These are phyloP conservation scores for Podospora tetraspora DNA, from an alignment of 495 filamentous ascomycete species.

Conservation along the genomic window DNA sequence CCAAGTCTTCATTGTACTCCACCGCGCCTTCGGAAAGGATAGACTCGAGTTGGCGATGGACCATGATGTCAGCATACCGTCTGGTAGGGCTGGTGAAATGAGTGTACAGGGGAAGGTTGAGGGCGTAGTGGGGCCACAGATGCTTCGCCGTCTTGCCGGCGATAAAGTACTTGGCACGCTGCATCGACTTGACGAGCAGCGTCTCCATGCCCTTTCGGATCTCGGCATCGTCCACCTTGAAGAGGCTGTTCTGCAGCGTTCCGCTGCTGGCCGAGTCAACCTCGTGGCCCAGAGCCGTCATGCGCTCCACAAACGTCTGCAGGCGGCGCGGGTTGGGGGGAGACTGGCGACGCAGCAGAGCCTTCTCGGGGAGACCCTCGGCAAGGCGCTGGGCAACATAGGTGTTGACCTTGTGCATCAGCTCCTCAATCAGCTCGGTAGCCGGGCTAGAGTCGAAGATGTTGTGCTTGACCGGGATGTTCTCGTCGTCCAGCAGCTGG, in stretches of 20 bases:
- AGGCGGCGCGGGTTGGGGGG: slow-evolving; percentile 82
- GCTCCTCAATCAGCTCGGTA: slow-evolving; percentile 90
- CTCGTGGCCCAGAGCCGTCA: slow-evolving; percentile 83
- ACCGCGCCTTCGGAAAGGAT: slow-evolving; percentile 74
- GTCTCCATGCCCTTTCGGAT: slow-evolving; percentile 98
- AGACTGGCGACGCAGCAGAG: slow-evolving; percentile 80
- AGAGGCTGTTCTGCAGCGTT: slow-evolving; percentile 84
- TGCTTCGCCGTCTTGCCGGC: slow-evolving; percentile 66
- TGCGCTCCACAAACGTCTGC: slow-evolving; percentile 84
- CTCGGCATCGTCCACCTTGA: slow-evolving; percentile 79
- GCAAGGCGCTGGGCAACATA: slow-evolving; percentile 82
- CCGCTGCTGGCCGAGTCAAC: slow-evolving; percentile 88
- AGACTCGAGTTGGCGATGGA: slow-evolving; percentile 90
- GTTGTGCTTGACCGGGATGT: slow-evolving; percentile 91
- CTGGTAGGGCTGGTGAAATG: slow-evolving; percentile 96
- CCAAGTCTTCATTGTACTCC: slow-evolving; percentile 85
- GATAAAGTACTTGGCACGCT: slow-evolving; percentile 91
- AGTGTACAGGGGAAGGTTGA: slow-evolving; percentile 91
- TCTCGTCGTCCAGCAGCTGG: slow-evolving; percentile 96
- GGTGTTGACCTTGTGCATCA: slow-evolving; percentile 83
- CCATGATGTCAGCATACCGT: slow-evolving; percentile 89
- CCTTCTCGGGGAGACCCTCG: slow-evolving; percentile 79
- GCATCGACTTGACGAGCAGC: slow-evolving; percentile 86
- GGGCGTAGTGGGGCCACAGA: slow-evolving; percentile 76
- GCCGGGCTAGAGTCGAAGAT: slow-evolving; percentile 87